Conservation (phyloP, 2,329 filamentous ascomycete genomes). For the Lecanoromycetidae sp. region DNA sequence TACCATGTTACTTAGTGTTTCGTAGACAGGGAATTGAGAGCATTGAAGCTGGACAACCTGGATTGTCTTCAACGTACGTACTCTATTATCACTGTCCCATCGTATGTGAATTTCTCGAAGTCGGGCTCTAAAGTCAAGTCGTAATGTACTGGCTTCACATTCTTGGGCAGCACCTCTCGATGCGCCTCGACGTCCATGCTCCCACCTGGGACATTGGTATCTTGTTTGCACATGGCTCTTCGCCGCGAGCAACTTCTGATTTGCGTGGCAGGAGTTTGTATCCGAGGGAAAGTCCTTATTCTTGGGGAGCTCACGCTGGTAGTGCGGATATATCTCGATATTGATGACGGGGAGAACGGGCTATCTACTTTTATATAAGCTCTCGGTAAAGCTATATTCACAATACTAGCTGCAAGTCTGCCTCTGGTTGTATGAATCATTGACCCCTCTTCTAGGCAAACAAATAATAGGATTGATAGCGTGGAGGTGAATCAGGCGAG, state of each 20-base stretch:
- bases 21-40: constrained; percentile 9
- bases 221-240: constrained; percentile 59
- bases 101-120: constrained; percentile 75
- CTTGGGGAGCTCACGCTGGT: not conserved
- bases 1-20: constrained; percentile 1
- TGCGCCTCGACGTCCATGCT: constrained; percentile 50
- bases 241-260: constrained; percentile 60
- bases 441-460: not conserved
- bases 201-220: constrained; percentile 42
- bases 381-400: not conserved
- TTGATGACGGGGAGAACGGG: not conserved
- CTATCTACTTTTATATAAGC: not conserved
- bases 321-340: not conserved
- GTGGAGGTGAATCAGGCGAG: not conserved
- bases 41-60: constrained; percentile 15
- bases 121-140: constrained; percentile 83
- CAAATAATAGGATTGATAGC: not conserved
- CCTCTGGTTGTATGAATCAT: constrained; percentile 7
- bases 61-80: constrained; percentile 27
- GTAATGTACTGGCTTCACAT: constrained; percentile 87
- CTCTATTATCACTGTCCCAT: constrained; percentile 75
- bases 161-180: constrained; percentile 78
- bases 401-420: constrained; percentile 4
- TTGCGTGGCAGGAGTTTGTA: not conserved
- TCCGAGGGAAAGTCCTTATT: not conserved